These are phyloP conservation scores for Coffea canephora DNA, from an alignment of 257 asterid genomes.

Conservation along the genomic window DNA sequence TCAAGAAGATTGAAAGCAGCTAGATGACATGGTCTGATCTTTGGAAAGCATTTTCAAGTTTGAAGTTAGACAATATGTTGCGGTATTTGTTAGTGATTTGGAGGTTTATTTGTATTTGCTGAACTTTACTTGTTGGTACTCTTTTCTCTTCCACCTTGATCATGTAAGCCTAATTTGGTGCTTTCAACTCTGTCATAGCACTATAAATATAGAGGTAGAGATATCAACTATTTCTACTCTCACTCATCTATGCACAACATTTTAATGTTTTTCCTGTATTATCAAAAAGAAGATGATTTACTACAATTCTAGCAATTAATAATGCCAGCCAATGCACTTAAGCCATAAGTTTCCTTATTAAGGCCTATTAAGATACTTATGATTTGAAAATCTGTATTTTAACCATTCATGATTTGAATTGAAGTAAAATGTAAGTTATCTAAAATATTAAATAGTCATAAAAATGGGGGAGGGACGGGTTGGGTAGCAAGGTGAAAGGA, in stretches of 20 bases:
- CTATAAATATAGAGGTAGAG: too few relatives aligned
- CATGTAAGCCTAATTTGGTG: not conserved
- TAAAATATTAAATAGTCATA: too few relatives aligned
- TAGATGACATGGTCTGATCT: not conserved
- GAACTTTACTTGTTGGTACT: not conserved
- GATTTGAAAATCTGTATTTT: too few relatives aligned
- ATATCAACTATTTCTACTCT: too few relatives aligned
- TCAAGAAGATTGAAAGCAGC: constrained; percentile 8
- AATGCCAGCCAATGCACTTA: too few relatives aligned
- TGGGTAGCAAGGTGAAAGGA: too few relatives aligned
- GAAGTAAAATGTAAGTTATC: too few relatives aligned
- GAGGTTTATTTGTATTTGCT: not conserved
- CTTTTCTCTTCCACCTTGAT: not conserved
- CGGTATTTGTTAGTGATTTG: not conserved
- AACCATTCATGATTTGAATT: too few relatives aligned
- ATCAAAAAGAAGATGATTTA: not conserved
- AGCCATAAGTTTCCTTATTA: too few relatives aligned
- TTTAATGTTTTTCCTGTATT: not conserved
- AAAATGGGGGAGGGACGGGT: too few relatives aligned
- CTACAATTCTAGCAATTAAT: not conserved
- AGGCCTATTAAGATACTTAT: too few relatives aligned
- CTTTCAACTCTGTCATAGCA: not conserved
- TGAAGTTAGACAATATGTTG: not conserved
- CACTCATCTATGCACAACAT: too few relatives aligned
- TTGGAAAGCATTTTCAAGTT: not conserved